Evolutionary conservation across 208 protist genomes (phyloP).

Genomic region (Kentomonas sorsogonicus): DNA sequence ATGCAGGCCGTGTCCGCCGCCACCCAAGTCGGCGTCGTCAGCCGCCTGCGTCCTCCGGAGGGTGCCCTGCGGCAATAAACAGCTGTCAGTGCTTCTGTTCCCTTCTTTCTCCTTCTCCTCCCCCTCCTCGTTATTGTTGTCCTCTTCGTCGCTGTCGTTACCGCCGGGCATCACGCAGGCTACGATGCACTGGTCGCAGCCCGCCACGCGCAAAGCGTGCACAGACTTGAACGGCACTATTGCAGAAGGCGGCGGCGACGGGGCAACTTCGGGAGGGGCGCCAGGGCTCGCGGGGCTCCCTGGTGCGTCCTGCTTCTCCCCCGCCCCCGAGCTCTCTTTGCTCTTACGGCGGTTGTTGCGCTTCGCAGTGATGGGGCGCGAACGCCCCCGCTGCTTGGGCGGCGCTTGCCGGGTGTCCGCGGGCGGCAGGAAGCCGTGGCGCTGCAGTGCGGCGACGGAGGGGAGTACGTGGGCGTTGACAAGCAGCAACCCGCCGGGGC

Average conservation of each 20-base stretch:
- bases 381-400: not conserved
- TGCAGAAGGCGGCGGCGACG: not conserved
- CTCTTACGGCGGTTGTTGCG: no score
- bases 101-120: not conserved
- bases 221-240: slow-evolving; percentile 42
- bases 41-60: not conserved
- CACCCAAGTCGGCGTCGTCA: no score
- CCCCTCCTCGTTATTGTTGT: not conserved
- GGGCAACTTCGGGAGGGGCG: not conserved
- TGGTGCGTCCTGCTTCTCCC: not conserved
- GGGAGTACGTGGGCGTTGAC: slow-evolving; percentile 77
- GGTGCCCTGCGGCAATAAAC: not conserved
- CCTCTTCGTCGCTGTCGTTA: not conserved
- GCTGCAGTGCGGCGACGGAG: slow-evolving; percentile 13
- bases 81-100: not conserved
- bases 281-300: no score
- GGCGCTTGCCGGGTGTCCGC: not conserved
- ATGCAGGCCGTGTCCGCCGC: no score
- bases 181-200: slow-evolving; percentile 56
- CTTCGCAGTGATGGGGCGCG: not conserved
- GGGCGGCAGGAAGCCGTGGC: not conserved
- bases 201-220: slow-evolving; percentile 56
- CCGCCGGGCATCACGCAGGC: slow-evolving; percentile 28
- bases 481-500: slow-evolving; percentile 48
- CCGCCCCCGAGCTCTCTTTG: slow-evolving; percentile 10